Evolutionary conservation across 139 green algal genomes (phyloP).

Genomic region (Tetradesmus obliquus): DNA sequence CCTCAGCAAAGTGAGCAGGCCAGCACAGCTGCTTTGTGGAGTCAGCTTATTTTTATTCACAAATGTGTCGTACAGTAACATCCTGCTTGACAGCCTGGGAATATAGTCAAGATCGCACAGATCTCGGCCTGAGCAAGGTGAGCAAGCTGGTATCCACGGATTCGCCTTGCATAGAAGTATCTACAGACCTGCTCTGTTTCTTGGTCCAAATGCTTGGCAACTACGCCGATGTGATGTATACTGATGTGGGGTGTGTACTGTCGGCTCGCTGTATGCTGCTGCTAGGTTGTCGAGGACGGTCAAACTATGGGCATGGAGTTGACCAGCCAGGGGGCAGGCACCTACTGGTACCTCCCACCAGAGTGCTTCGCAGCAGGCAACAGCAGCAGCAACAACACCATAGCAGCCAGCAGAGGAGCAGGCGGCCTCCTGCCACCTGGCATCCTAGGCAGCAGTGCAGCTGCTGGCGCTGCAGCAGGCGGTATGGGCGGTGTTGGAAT

Average conservation of each 20-base stretch:
- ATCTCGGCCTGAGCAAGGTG: too few species aligned
- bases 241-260: neutral
- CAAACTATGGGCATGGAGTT: slow-evolving; percentile 91
- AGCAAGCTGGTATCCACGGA: too few species aligned
- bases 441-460: slow-evolving; percentile 1
- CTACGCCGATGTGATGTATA: too few species aligned
- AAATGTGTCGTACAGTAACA: too few species aligned
- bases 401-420: neutral
- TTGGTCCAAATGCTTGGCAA: too few species aligned
- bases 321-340: slow-evolving; percentile 95
- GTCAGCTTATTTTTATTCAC: too few species aligned
- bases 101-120: too few species aligned
- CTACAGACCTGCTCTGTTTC: too few species aligned
- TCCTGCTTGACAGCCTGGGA: too few species aligned
- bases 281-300: slow-evolving; percentile 81
- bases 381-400: slow-evolving; percentile 9
- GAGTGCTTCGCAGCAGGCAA: slow-evolving; percentile 54
- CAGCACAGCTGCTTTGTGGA: neutral
- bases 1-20: slow-evolving; percentile 82
- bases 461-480: neutral
- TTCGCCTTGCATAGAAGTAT: too few species aligned
- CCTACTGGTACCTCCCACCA: slow-evolving; percentile 93
- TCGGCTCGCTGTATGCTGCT: neutral
- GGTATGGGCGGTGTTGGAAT: neutral
- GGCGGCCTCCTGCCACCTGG: neutral